A percentile compares a stretch with the other conserved stretches of the same genome.
These are phyloP conservation scores for Amanita brunnescens DNA, from an alignment of 768 basidiomycete genomes.

Conservation along the genomic window DNA sequence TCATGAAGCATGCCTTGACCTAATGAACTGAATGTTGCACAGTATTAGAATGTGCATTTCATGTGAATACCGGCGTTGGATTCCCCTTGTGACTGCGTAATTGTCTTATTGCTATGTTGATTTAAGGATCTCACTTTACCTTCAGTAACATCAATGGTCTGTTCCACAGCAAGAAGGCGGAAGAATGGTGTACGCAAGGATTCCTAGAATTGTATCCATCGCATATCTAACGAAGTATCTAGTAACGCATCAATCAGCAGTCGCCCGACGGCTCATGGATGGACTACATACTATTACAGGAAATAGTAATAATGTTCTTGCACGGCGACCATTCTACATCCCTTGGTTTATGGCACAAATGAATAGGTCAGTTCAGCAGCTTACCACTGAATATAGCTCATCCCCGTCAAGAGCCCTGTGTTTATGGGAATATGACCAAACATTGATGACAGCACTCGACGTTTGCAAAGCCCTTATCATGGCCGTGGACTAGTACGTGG, in stretches of 20 bases:
- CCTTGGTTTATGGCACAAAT: constrained; percentile 76
- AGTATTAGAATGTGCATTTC: constrained; percentile 67
- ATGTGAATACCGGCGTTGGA: constrained; percentile 57
- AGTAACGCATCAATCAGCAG: constrained; percentile 55
- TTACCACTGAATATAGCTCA: constrained; percentile 2
- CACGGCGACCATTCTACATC: constrained; percentile 55
- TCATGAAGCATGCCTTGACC: background rate
- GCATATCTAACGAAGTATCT: constrained; percentile 8
- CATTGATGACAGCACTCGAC: constrained; percentile 50
- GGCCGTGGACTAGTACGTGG: constrained; percentile 45
- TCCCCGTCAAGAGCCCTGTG: constrained; percentile 35
- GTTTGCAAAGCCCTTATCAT: constrained; percentile 53
- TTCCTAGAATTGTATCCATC: constrained; percentile 6
- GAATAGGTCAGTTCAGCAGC: constrained; percentile 30
- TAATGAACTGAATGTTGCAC: constrained; percentile 9
- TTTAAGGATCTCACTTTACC: background rate
- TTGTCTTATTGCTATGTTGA: constrained; percentile 12
- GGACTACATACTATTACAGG: constrained; percentile 58
- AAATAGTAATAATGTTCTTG: constrained; percentile 36
- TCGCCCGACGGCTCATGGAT: constrained; percentile 51
- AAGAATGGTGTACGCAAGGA: constrained; percentile 57
- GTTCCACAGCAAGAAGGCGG: constrained; percentile 48
- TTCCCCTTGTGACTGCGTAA: constrained; percentile 51
- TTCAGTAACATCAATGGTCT: constrained; percentile 34
- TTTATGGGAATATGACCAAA: constrained; percentile 54